Percentiles rank a stretch among this genome's conserved stretches.
These are phyloP conservation scores for Leccinum incarnatum DNA, from an alignment of 768 basidiomycete species.

Conservation along the genomic window DNA sequence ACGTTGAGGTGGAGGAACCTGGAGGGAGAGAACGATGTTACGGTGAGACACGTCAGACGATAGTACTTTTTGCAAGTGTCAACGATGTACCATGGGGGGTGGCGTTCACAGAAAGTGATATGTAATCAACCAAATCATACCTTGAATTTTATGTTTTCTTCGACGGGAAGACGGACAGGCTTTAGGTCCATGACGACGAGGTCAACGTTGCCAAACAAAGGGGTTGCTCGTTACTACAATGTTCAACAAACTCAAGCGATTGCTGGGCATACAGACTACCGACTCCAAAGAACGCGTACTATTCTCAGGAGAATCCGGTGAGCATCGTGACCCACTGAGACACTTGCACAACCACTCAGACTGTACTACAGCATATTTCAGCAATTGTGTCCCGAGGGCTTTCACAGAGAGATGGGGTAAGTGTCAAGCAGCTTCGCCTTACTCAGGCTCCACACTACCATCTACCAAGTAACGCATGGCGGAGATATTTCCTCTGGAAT, in stretches of 20 bases:
- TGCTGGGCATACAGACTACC: neutral
- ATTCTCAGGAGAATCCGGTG: slow-evolving; percentile 26
- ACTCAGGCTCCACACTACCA: neutral
- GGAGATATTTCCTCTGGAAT: slow-evolving; percentile 18
- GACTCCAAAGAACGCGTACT: neutral
- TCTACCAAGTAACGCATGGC: slow-evolving; percentile 22
- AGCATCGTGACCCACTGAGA: neutral
- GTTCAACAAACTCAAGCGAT: slow-evolving; percentile 1
- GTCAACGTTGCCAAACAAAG: neutral
- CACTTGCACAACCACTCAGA: neutral
- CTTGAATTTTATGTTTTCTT: slow-evolving; percentile 27
- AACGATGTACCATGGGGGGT: neutral
- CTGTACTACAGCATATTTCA: slow-evolving; percentile 27
- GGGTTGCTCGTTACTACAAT: neutral
- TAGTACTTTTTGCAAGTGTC: neutral
- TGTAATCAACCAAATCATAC: slow-evolving; percentile 10
- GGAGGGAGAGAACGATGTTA: neutral
- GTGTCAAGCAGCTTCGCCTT: neutral
- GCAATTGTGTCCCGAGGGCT: slow-evolving; percentile 21
- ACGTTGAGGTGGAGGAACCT: slow-evolving; percentile 18
- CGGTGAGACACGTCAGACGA: neutral
- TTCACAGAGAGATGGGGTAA: slow-evolving; percentile 26
- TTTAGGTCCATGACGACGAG: slow-evolving; percentile 22
- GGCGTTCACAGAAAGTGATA: neutral
- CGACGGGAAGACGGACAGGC: slow-evolving; percentile 7